These are phyloP conservation scores for Penicillium cinerascens DNA, from an alignment of 495 filamentous ascomycete species.

Conservation along the genomic window DNA sequence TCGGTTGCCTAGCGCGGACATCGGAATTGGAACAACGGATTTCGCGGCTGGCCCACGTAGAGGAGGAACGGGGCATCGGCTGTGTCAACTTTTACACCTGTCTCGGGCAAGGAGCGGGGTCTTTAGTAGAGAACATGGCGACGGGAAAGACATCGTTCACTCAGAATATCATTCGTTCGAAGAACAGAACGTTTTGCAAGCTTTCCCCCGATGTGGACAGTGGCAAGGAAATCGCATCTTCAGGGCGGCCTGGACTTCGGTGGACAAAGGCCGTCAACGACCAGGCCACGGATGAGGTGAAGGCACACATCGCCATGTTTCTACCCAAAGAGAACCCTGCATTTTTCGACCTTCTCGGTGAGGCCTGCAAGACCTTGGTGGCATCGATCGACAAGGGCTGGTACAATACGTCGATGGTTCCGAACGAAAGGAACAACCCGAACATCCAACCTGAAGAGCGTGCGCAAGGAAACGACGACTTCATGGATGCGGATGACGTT, in stretches of 20 bases:
- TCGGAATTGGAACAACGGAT: constrained; percentile 73
- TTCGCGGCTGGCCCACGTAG: constrained; percentile 50
- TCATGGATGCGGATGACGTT: constrained; percentile 39
- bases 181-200: constrained; percentile 77
- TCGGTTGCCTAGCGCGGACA: constrained; percentile 76
- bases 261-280: constrained; percentile 75
- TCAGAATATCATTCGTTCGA: constrained; percentile 41
- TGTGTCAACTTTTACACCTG: constrained; percentile 82
- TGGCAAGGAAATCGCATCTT: constrained; percentile 16
- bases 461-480: constrained; percentile 11
- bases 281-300: constrained; percentile 69
- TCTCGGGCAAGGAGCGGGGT: constrained; percentile 60
- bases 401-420: constrained; percentile 33
- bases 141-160: constrained; percentile 31
- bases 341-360: constrained; percentile 62
- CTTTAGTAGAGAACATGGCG: constrained; percentile 32
- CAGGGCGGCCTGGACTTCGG: constrained; percentile 31
- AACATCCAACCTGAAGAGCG: constrained; percentile 2
- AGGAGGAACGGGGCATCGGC: constrained; percentile 54
- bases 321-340: constrained; percentile 73
- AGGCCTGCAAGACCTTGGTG: constrained; percentile 61
- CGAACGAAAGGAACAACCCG: constrained; percentile 16
- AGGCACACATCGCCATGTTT: constrained; percentile 90
- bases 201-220: constrained; percentile 58
- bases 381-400: constrained; percentile 44